These are phyloP conservation scores for Carex myosuroides DNA, from an alignment of 176 grass and related monocot genomes.

Conservation along the genomic window DNA sequence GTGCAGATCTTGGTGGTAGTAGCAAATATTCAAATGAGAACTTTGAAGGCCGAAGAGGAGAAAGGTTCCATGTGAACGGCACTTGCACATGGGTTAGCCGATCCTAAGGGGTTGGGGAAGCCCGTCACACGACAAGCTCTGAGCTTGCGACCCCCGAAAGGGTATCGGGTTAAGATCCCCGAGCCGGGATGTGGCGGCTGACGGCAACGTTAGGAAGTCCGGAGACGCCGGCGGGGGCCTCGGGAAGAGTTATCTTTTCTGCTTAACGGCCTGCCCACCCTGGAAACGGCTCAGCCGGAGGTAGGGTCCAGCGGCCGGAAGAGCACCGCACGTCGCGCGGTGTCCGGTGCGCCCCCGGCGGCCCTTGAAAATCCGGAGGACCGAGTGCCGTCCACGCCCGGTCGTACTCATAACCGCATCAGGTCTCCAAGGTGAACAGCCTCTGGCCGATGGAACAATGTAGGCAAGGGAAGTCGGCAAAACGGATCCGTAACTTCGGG, in stretches of 20 bases:
- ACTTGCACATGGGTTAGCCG: constrained; percentile 29
- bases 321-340: constrained; percentile 59
- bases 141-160: constrained; percentile 17
- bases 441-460: constrained; percentile 41
- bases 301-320: constrained; percentile 54
- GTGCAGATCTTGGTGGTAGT: constrained; percentile 72
- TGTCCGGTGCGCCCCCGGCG: constrained; percentile 51
- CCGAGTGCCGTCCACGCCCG: constrained; percentile 38
- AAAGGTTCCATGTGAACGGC: constrained; percentile 78
- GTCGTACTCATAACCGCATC: constrained; percentile 51
- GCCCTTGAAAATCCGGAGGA: constrained; percentile 52
- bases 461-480: constrained; percentile 50
- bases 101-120: constrained; percentile 40
- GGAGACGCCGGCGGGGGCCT: constrained; percentile 38
- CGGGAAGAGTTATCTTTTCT: constrained; percentile 54
- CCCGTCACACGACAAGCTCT: no score
- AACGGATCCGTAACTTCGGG: constrained; percentile 40
- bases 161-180: constrained; percentile 42
- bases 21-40: constrained; percentile 80
- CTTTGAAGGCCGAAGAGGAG: constrained; percentile 79
- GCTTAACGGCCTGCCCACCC: constrained; percentile 27
- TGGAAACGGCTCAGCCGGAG: no score
- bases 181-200: constrained; percentile 34
- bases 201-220: constrained; percentile 44
- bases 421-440: constrained; percentile 51